Conservation (phyloP, 345 rosid genomes). For the Citrus mangshanensis region DNA sequence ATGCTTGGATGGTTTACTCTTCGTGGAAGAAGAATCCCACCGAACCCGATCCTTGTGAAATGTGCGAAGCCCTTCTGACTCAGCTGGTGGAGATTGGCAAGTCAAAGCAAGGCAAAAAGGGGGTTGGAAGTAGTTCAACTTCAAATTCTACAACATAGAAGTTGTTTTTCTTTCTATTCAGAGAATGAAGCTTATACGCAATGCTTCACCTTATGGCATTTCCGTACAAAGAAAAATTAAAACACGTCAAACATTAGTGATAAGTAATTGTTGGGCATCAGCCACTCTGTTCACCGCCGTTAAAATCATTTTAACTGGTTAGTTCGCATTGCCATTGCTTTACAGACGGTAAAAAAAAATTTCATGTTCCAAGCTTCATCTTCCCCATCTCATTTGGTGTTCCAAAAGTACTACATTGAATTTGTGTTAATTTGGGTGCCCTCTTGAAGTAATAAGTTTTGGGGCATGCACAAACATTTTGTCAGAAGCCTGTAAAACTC, state of each 20-base stretch:
- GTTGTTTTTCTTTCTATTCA: not conserved
- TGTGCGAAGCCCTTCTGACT: slow-evolving; percentile 68
- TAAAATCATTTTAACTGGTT: not conserved
- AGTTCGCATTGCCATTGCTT: not conserved
- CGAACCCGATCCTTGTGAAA: slow-evolving; percentile 49
- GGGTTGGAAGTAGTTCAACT: not conserved
- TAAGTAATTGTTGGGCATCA: not conserved
- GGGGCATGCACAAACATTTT: not conserved
- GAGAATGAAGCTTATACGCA: not conserved
- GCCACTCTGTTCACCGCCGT: not conserved
- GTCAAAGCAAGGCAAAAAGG: slow-evolving; percentile 23
- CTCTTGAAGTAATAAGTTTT: too few species aligned
- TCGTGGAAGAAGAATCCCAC: slow-evolving; percentile 34
- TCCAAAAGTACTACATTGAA: too few species aligned
- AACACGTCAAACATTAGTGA: not conserved
- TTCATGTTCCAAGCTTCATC: too few species aligned
- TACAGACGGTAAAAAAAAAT: too few species aligned
- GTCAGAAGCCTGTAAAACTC: not conserved
- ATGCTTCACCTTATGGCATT: not conserved
- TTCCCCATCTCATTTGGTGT: too few species aligned
- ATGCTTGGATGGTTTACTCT: slow-evolving; percentile 69
- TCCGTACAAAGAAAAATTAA: not conserved
- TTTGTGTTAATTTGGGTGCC: too few species aligned
- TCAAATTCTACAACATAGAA: not conserved
- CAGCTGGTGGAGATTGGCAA: slow-evolving; percentile 50